phyloP scores from a whole-genome alignment of 495 filamentous ascomycete species.

The Penicillium canariense region DNA sequence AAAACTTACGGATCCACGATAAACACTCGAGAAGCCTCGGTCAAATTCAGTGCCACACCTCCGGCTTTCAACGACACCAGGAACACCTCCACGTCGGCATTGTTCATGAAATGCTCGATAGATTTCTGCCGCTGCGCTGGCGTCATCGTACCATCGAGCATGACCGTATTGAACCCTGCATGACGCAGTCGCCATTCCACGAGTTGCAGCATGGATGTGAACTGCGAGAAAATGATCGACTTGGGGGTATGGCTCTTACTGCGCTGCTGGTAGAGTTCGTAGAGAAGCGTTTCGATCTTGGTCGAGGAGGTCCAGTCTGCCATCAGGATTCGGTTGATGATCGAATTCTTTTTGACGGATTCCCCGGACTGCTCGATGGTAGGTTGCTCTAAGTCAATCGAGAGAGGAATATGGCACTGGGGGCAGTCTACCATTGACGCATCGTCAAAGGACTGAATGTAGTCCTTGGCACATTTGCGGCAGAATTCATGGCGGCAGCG shows the following conservation, averaged over 20 bases:
- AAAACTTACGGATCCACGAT: constrained; percentile 85
- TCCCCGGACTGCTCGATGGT: constrained; percentile 86
- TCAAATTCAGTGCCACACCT: constrained; percentile 91
- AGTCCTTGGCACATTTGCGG: constrained; percentile 81
- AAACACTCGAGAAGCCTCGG: constrained; percentile 89
- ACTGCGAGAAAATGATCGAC: constrained; percentile 74
- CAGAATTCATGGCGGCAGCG: constrained; percentile 95
- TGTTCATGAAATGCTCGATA: constrained; percentile 93
- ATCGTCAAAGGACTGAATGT: constrained; percentile 68
- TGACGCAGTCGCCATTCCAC: constrained; percentile 95
- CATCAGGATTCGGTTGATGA: constrained; percentile 97
- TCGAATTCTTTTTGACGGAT: constrained; percentile 83
- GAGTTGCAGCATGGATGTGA: constrained; percentile 69
- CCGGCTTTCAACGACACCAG: constrained; percentile 93
- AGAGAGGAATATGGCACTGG: constrained; percentile 82
- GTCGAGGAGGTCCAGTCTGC: constrained; percentile 95
- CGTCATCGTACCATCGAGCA: constrained; percentile 95
- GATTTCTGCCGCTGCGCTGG: constrained; percentile 87
- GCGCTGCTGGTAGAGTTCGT: constrained; percentile 84
- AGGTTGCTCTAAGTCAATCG: constrained; percentile 89
- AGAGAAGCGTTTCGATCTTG: constrained; percentile 94
- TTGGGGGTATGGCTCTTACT: constrained; percentile 90
- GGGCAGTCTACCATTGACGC: constrained; percentile 74
- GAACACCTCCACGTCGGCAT: constrained; percentile 88
- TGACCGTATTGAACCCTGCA: constrained; percentile 94